Evolutionary conservation across 441 rosid species (phyloP).

Genomic region (Populus trichocarpa): DNA sequence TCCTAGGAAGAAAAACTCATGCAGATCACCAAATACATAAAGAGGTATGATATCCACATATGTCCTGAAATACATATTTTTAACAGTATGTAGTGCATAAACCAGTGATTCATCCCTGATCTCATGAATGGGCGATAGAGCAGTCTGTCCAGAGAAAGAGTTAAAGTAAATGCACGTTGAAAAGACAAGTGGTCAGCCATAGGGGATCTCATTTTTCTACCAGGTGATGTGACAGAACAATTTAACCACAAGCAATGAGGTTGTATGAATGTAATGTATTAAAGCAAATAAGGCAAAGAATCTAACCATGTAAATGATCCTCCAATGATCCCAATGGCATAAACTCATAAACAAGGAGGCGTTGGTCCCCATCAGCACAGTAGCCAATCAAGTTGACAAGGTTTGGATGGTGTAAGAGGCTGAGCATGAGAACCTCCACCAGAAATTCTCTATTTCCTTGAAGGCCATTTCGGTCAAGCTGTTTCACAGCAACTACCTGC

Average conservation of each 20-base stretch:
- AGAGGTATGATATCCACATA: not conserved
- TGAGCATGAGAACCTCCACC: conserved; percentile 98
- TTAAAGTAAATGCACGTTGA: not conserved
- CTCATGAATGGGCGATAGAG: not conserved
- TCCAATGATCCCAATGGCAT: conserved; percentile 96
- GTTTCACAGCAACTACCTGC: conserved; percentile 98
- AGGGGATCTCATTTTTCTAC: not conserved
- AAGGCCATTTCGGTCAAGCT: conserved; percentile 93
- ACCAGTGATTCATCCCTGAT: not conserved
- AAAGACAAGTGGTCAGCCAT: not conserved
- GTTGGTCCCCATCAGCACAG: conserved; percentile 97
- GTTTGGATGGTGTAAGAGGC: conserved; percentile 90
- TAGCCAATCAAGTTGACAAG: conserved; percentile 95
- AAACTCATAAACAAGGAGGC: conserved; percentile 94
- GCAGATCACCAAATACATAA: not conserved
- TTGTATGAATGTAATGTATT: not conserved
- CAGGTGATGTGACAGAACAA: conserved; percentile 2
- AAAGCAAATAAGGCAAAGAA: not conserved
- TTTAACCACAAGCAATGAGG: not conserved
- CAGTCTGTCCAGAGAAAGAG: not conserved
- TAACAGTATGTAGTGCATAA: not conserved
- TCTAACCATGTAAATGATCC: conserved; percentile 94
- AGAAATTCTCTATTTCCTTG: conserved; percentile 98
- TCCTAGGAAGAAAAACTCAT: not conserved
- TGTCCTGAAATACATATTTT: not conserved